These are phyloP conservation scores for Nadsonia starkeyi-henricii DNA, from an alignment of 1,139 yeast genomes.

Conservation along the genomic window DNA sequence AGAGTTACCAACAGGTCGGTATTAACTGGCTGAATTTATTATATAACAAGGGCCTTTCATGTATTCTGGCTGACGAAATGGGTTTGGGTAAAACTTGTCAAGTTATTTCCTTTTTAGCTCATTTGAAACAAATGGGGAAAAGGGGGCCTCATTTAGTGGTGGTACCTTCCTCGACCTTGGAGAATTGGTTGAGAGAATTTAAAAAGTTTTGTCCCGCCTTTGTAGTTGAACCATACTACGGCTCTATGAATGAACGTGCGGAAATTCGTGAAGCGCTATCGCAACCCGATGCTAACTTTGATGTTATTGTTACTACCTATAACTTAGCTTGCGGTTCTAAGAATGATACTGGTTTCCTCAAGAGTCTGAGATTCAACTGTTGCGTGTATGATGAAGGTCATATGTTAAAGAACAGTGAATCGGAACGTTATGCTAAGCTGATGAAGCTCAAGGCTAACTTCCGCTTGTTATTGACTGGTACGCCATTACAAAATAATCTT, in stretches of 20 bases:
- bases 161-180: conserved; percentile 93
- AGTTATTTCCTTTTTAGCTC: conserved; percentile 84
- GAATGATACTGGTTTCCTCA: conserved; percentile 66
- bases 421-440: conserved; percentile 75
- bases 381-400: conserved; percentile 97
- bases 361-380: conserved; percentile 62
- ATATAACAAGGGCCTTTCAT: conserved; percentile 65
- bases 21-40: conserved; percentile 80
- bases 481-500: conserved; percentile 88
- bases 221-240: conserved; percentile 85
- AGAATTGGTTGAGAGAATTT: conserved; percentile 94
- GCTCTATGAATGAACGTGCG: conserved; percentile 71
- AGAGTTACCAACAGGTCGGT: conserved; percentile 90
- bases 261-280: conserved; percentile 58
- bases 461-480: conserved; percentile 80
- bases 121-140: conserved; percentile 48
- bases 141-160: conserved; percentile 66
- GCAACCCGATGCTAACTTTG: conserved; percentile 46
- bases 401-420: conserved; percentile 76
- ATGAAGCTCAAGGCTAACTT: conserved; percentile 74
- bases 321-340: conserved; percentile 81
- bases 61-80: conserved; percentile 97
- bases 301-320: conserved; percentile 88
- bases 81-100: conserved; percentile 95
- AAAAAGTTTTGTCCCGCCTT: conserved; percentile 71